Evolutionary conservation across 495 filamentous ascomycete genomes (phyloP).

Genomic region (Polyplosphaeria fusca): DNA sequence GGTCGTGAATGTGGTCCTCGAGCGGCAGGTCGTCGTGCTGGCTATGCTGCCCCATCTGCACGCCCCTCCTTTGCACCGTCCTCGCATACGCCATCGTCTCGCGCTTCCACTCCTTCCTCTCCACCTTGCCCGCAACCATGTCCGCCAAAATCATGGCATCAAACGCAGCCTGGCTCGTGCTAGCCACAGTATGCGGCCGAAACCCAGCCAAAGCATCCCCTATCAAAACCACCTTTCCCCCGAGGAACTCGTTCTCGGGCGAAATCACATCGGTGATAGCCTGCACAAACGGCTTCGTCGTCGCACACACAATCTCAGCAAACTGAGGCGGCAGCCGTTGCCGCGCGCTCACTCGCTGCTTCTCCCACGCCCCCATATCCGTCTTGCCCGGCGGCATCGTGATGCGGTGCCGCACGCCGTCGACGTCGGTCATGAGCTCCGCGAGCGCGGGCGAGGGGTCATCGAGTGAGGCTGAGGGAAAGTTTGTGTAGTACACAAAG

Average conservation of each 20-base stretch:
- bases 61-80: conserved; percentile 23
- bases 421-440: conserved; percentile 52
- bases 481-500: conserved; percentile 59
- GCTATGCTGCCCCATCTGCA: conserved; percentile 23
- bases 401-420: conserved; percentile 47
- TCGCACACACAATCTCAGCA: conserved; percentile 50
- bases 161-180: conserved; percentile 52
- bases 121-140: conserved; percentile 21
- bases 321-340: conserved; percentile 51
- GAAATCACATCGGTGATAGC: conserved; percentile 54
- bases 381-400: conserved; percentile 53
- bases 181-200: conserved; percentile 54
- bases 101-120: conserved; percentile 24
- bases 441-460: conserved; percentile 44
- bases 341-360: conserved; percentile 45
- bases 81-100: conserved; percentile 26
- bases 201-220: conserved; percentile 58
- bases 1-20: conserved; percentile 21
- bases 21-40: conserved; percentile 24
- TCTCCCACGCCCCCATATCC: conserved; percentile 43
- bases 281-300: conserved; percentile 53
- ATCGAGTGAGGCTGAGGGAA: conserved; percentile 38
- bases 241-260: conserved; percentile 45
- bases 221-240: conserved; percentile 52
- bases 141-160: conserved; percentile 44